Percentiles rank a stretch among this genome's conserved stretches.
These are phyloP conservation scores for Taphrina betulina DNA, from an alignment of 1,139 yeast genomes.

Conservation along the genomic window DNA sequence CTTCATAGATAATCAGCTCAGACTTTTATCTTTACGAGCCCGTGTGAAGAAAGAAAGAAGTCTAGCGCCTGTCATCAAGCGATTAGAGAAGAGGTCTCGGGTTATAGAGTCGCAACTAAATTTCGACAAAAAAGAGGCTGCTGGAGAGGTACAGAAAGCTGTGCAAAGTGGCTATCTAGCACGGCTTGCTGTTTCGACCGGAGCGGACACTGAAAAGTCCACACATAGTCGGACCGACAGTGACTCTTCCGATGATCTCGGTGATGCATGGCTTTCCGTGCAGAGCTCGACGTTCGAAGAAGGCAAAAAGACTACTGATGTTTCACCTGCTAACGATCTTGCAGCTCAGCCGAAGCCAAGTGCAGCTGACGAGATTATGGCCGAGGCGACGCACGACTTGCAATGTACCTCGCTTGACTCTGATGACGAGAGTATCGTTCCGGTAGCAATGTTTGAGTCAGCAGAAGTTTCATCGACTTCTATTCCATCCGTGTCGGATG, in stretches of 20 bases:
- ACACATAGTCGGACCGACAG: background rate
- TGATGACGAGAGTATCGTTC: background rate
- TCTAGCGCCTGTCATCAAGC: background rate
- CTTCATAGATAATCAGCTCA: slow-evolving; percentile 11
- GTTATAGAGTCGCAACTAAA: slow-evolving; percentile 15
- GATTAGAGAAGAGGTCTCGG: slow-evolving; percentile 21
- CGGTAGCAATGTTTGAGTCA: background rate
- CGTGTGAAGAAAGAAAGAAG: slow-evolving; percentile 4
- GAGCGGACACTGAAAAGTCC: background rate
- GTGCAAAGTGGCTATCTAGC: slow-evolving; percentile 17
- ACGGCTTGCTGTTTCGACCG: slow-evolving; percentile 6
- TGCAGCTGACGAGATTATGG: background rate
- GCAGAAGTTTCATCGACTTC: background rate
- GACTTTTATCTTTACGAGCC: slow-evolving; percentile 2
- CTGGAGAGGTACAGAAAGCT: slow-evolving; percentile 5
- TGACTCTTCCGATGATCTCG: background rate
- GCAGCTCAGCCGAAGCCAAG: too few relatives aligned
- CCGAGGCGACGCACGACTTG: too few relatives aligned
- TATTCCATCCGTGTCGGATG: background rate
- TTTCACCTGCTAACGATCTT: too few relatives aligned
- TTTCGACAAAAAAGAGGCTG: slow-evolving; percentile 1
- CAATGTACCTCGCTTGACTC: too few relatives aligned
- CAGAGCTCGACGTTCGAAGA: background rate
- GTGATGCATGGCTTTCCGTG: background rate
- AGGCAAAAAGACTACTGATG: too few relatives aligned